Evolutionary conservation across 2,329 filamentous ascomycete species (phyloP), one percentile per base, ranked within the genome.

Genomic region (Monosporascus cannonballus): DNA sequence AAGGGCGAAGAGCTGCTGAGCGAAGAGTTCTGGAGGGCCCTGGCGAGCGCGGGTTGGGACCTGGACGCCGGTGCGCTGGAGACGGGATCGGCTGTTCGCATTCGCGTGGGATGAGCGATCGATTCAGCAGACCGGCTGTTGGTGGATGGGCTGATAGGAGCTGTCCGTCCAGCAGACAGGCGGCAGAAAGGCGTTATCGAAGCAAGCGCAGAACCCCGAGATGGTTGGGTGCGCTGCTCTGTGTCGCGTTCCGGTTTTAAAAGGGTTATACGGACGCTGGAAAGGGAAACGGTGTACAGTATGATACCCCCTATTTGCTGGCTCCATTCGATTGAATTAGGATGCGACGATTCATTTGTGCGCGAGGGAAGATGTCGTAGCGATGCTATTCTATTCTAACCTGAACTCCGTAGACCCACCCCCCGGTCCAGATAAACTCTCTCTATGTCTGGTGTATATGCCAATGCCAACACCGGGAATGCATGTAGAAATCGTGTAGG

Each of bases 61-160:
- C 60, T 88, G 47, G 72, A 81, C 52, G 76, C 75, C 49, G 76
- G 76, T 39, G 85, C 83, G 6, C 71, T 92, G 60, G 87, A 91
- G 72, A 90, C 86, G 18, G 75, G 71, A 54, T 73, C 79, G 47
- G 83, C 71, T 1, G 61, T 76, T 22, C 68, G 73, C 6, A 70
- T 76, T 27, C 59, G 71, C 34, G 58, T 71, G 3, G 66, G 64
- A n/a, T 64, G 62, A 49, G 30, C 11, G 30, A 34, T 34, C 30
- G 11, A 34, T 34, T 14, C 30, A 34, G 30, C 30, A 34, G 30
- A 14, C 30, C 30, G 30, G 30, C 9, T 34, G 4, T 5, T 14
- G 59, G 54, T 64, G 59, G 53, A 65, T 65, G 57, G 58, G 65
- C 62, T 57, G 54, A 58, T 62, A 56, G 36, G 45, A 27, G n/a